Base-by-base conservation (phyloP, 2,329 filamentous ascomycete genomes). In the Pseudogymnoascus sp. region DNA sequence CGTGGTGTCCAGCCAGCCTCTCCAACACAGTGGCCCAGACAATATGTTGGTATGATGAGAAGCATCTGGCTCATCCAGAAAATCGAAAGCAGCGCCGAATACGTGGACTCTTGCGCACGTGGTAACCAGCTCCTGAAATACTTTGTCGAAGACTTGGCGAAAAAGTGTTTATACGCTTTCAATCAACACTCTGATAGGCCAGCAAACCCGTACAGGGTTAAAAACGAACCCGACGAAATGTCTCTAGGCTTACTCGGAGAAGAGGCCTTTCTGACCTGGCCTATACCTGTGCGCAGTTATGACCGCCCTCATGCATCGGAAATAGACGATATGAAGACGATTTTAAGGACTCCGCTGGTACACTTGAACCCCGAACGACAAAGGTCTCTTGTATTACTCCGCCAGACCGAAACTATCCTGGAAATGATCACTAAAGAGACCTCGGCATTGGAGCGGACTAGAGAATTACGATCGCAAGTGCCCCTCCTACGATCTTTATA, bases 361-460 rank as follows among this genome's bases (percentile, higher is more conserved):
- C 34, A 60, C 21, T 25, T 38, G 16, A 59, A n/a, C 25, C 8
- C 46, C 3, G 46, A 36, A 5, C 49, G 61, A 37, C 25, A 53
- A 36, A 59, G 23, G 37, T 38, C 49, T 40, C 46, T 63, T n/a
- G 34, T 60, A 28, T 25, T 63, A 60, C 61, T 63, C 14, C 61
- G 49, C 11, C 61, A 63, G 11, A 40, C 37, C 28, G 31, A 53
- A 5, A 63, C 49, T 6, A 14, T 63, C 11, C 46, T 63, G 18
- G 61, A 63, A 53, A 60, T 63, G 61, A 28, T 63, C 18, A 59
- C 36, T 11, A 63, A 60, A 14, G 61, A 63, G 49, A 63, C 61
- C 11, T 62, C 61, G 6, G 61, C 14, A 34, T 37, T 16, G n/a
- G 42, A 59, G 14, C 61, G 37, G 3, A 16, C 21, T n/a, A 34